Base-by-base conservation (phyloP, 768 basidiomycete genomes). In the Tephrocybe sp. region DNA sequence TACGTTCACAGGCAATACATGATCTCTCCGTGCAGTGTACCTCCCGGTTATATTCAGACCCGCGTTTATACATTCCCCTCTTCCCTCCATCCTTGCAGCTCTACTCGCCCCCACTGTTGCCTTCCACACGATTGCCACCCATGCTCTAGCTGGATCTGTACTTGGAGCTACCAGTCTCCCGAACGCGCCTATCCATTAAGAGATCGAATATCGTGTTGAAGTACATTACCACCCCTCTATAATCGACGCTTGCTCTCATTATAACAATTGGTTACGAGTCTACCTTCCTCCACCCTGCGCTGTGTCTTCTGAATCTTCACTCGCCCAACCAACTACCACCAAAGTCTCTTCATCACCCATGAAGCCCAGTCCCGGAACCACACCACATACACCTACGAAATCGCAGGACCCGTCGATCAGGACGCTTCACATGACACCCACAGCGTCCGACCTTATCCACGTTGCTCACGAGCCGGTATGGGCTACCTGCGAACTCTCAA, bases 391-490 rank as follows among this genome's bases (percentile, higher is more conserved):
- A 32, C 49, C 49, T 1, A 43, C 50, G 19, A 51, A 51, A 34
- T 58, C 63, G 16, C 52, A 52, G 56, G 86, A 87, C 39, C 65
- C 83, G 1, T 28, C 67, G 3, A 84, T 90, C 30, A 80, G 84
- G 42, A 86, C 86, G 1, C 72, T 91, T 5, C 80, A 86, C 22
- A 80, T 80, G 1, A 86, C 84, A 1, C 68, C 90, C 38, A 65
- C 65, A 13, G 71, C 77, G 1, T 64, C 69, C 3, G 83, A 86
- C 5, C 83, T 83, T 2, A 63, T 66, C 5, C 77, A 84, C 52
- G 77, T 78, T 7, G 86, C 87, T 1, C 84, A 89, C 58, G 87
- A 87, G 1, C 88, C 90, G 8, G 82, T 86, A 1, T 92, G 90
- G 90, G 84, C 78, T 4, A 70, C 89, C 45, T 78, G 77, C 51